Base-by-base conservation (phyloP, 2,329 filamentous ascomycete genomes). In the Coleophoma eucalyptorum region DNA sequence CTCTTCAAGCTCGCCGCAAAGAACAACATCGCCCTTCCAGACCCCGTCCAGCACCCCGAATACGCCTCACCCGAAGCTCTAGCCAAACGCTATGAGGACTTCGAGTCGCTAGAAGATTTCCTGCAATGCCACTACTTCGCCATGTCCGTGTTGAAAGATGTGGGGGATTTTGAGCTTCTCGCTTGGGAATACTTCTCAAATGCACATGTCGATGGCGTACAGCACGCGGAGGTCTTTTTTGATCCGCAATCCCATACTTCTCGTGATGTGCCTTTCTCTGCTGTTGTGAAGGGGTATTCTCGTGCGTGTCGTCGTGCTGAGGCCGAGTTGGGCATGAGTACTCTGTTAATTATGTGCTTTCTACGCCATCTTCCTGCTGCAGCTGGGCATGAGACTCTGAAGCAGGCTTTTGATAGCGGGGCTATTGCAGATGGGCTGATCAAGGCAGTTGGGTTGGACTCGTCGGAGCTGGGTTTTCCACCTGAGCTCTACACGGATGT, bases 151-250 rank as follows among this genome's bases (percentile, higher is more conserved):
- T 78, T 92, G 19, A 70, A 84, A 51, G 76, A 78, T 5, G 71
- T 76, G 16, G 68, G 72, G 15, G 89, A 92, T 68, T 92, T 89
- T 61, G 84, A 88, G 64, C 79, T 79, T 48, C 75, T 93, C 11
- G 86, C 86, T 5, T 87, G 81, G 73, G 78, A 80, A 55, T 92
- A 92, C 70, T 87, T 91, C 65, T 62, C 73, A 33, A 80, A 77
- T 51, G 87, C 86, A 2, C 75, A 81, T 32, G 69, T 70, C 2
- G 82, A 90, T 55, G 81, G 81, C 35, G 83, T 91, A 2, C 75
- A 80, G 45, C 87, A 92, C 62, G 85, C 85, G 13, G 88, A 92
- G 67, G 77, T 90, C 56, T 92, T 90, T 71, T 91, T 92, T 70
- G 89, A 92, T 65, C 87, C 88, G 2, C 87, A 92, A 67, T 86